A percentile compares a stretch with the other conserved stretches of the same genome.
phyloP scores from a whole-genome alignment of 345 rosid genomes.

The Salix dunnii region DNA sequence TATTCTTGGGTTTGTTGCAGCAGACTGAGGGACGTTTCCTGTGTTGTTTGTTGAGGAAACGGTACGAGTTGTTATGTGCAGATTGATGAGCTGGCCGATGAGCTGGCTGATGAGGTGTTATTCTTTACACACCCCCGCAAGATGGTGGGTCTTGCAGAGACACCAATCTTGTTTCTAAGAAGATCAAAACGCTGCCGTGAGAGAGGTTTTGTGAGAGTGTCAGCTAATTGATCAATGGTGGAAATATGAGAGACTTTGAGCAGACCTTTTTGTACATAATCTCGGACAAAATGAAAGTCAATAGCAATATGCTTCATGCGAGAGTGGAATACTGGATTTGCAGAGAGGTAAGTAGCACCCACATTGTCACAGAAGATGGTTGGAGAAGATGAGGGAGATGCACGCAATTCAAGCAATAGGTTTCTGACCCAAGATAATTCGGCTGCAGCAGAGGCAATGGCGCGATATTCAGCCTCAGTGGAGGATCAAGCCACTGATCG shows the following conservation, averaged over 20 bases:
- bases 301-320: neutral
- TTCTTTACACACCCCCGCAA: too few relatives aligned
- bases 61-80: too few relatives aligned
- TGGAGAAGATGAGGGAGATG: accelerated
- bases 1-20: too few relatives aligned
- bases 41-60: too few relatives aligned
- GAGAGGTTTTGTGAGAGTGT: neutral
- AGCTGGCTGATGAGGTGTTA: too few relatives aligned
- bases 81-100: too few relatives aligned
- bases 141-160: too few relatives aligned
- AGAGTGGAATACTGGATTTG: neutral
- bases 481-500: accelerated
- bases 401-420: accelerated
- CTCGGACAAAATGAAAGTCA: neutral
- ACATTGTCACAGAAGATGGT: neutral
- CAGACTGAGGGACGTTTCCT: too few relatives aligned
- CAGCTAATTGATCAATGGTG: accelerated
- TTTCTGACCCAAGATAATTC: neutral
- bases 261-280: accelerated
- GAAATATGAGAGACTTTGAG: neutral
- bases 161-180: too few relatives aligned
- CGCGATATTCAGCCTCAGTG: accelerated
- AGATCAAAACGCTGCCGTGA: accelerated
- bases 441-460: accelerated
- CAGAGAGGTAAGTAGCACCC: accelerated